Percentiles rank a stretch among this genome's conserved stretches.
Conservation (phyloP, 331 rosid species). For the Phaseolus coccineus region DNA sequence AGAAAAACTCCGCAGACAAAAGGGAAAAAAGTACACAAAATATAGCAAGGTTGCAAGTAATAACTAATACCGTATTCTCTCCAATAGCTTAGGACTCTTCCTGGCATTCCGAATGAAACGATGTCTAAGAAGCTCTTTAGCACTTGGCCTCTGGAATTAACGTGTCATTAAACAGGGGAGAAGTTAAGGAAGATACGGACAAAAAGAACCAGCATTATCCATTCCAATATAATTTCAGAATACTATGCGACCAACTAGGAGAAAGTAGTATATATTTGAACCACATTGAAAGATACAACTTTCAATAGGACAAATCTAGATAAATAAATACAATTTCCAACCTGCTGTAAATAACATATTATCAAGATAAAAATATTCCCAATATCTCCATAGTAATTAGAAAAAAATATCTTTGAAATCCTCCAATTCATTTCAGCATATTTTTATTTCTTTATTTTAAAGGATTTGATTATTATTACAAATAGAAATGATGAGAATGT, state of each 20-base stretch:
- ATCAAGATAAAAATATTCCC: no score
- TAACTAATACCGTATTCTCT: slow-evolving; percentile 81
- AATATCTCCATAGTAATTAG: no score
- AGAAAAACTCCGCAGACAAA: neutral
- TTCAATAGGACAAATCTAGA: slow-evolving; percentile 15
- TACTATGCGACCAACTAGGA: neutral
- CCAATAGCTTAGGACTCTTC: slow-evolving; percentile 82
- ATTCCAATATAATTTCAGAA: slow-evolving; percentile 7
- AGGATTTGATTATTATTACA: no score
- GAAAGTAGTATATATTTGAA: neutral
- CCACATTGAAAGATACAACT: neutral
- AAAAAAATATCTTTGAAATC: no score
- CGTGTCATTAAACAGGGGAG: slow-evolving; percentile 6
- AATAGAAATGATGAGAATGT: no score
- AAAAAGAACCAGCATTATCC: slow-evolving; percentile 12
- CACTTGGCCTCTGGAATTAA: slow-evolving; percentile 79
- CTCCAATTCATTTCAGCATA: no score
- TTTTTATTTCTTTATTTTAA: no score
- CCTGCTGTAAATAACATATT: no score
- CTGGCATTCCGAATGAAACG: slow-evolving; percentile 82
- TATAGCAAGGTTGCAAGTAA: slow-evolving; percentile 36
- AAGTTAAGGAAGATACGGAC: neutral
- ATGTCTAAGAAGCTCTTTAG: slow-evolving; percentile 86
- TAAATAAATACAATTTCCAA: neutral
- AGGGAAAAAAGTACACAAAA: slow-evolving; percentile 12